Conservation (phyloP, 1,139 yeast genomes). For the Eremothecium gossypii region DNA sequence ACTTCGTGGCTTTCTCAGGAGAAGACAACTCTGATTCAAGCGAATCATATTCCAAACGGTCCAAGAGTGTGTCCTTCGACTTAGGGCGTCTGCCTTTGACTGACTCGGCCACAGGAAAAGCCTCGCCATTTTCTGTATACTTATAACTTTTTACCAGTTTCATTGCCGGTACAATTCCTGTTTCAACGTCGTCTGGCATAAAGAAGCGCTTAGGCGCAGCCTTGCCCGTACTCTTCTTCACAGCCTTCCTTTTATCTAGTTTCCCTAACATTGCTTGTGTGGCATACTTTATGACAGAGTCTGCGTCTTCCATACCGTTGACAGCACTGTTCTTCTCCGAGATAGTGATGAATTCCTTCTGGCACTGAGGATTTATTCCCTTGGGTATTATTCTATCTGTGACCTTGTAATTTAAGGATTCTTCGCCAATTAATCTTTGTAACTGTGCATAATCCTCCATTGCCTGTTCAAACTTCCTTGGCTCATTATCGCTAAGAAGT, state of each 20-base stretch:
- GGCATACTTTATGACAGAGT: slow-evolving; percentile 60
- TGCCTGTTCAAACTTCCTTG: slow-evolving; percentile 70
- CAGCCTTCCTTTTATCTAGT: slow-evolving; percentile 11
- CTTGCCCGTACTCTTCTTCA: slow-evolving; percentile 10
- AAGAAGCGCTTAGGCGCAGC: slow-evolving; percentile 41
- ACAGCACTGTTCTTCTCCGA: slow-evolving; percentile 62
- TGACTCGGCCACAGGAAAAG: neutral
- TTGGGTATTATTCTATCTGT: slow-evolving; percentile 63
- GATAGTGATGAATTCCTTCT: slow-evolving; percentile 47
- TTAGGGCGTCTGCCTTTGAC: slow-evolving; percentile 2
- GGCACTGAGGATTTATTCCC: slow-evolving; percentile 44
- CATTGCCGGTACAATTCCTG: slow-evolving; percentile 58
- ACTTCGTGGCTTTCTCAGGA: slow-evolving; percentile 7
- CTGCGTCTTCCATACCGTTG: slow-evolving; percentile 50
- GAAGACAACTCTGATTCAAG: slow-evolving; percentile 6
- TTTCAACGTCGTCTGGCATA: slow-evolving; percentile 71
- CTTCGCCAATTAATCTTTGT: slow-evolving; percentile 43
- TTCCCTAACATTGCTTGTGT: slow-evolving; percentile 35
- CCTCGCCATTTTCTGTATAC: slow-evolving; percentile 6
- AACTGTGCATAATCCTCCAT: slow-evolving; percentile 76
- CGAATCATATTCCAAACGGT: slow-evolving; percentile 18
- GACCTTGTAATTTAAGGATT: slow-evolving; percentile 35
- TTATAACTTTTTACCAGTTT: slow-evolving; percentile 35
- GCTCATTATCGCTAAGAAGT: slow-evolving; percentile 71
- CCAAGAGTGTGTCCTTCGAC: slow-evolving; percentile 12